phyloP scores from a whole-genome alignment of 2,329 filamentous ascomycete genomes.

The Diaporthe sp. region DNA sequence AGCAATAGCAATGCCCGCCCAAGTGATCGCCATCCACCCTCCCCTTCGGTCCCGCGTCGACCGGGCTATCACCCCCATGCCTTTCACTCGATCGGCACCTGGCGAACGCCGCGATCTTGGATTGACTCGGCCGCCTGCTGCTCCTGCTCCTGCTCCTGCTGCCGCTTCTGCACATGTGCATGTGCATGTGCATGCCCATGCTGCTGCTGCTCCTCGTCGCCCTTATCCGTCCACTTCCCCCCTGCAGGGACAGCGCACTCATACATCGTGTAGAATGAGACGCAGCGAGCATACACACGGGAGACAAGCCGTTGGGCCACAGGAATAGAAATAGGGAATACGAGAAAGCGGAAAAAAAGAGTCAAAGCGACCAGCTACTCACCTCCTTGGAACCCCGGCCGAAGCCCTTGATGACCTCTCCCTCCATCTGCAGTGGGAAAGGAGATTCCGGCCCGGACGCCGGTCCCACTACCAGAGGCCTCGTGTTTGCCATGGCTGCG shows the following conservation, averaged over 20 bases:
- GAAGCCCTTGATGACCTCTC: constrained; percentile 92
- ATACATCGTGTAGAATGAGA: constrained; percentile 4
- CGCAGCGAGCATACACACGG: constrained; percentile 10
- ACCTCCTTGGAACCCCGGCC: constrained; percentile 94
- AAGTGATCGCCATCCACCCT: constrained; percentile 24
- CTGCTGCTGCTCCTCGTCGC: neutral
- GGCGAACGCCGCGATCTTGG: constrained; percentile 28
- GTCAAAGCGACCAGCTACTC: constrained; percentile 42
- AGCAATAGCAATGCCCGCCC: constrained; percentile 12
- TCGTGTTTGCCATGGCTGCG: constrained; percentile 49
- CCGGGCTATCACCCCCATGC: neutral
- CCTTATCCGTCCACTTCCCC: neutral
- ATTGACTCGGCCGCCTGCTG: constrained; percentile 17
- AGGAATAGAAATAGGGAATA: neutral
- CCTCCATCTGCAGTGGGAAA: constrained; percentile 86
- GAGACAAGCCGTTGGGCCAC: neutral
- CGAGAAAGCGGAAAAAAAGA: constrained; percentile 7
- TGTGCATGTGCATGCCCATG: neutral
- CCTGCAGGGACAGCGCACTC: neutral
- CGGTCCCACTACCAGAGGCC: constrained; percentile 80
- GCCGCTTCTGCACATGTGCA: constrained; percentile 12
- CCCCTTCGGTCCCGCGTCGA: constrained; percentile 5
- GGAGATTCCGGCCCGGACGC: constrained; percentile 80
- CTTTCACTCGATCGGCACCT: constrained; percentile 32
- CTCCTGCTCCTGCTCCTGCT: constrained; percentile 19